phyloP scores from a whole-genome alignment of 495 filamentous ascomycete genomes.

The Neurospora sp. region DNA sequence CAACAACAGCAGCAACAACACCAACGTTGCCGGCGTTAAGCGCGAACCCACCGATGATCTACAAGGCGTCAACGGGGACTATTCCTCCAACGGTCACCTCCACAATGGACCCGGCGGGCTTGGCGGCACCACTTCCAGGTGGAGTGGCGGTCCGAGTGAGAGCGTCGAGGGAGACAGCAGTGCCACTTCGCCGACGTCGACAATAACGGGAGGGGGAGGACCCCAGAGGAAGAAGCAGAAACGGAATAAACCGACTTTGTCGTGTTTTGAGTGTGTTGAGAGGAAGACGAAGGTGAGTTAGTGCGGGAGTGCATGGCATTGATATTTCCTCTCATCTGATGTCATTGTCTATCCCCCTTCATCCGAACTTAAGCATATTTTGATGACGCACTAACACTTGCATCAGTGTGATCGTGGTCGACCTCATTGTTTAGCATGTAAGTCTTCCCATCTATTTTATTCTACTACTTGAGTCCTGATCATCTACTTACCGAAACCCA shows the following conservation, averaged over 20 bases:
- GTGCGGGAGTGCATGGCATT: background rate
- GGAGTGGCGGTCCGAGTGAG: background rate
- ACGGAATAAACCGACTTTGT: conserved; percentile 65
- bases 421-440: conserved; percentile 57
- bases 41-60: background rate
- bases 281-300: conserved; percentile 56
- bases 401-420: conserved; percentile 46
- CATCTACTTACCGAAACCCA: conserved; percentile 9
- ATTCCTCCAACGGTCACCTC: background rate
- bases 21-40: conserved; percentile 3
- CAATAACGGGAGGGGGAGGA: conserved; percentile 11
- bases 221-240: conserved; percentile 54
- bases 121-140: conserved; percentile 3
- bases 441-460: conserved; percentile 5
- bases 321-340: background rate
- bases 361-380: background rate
- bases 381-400: conserved; percentile 1
- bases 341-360: background rate
- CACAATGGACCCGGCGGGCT: background rate
- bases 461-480: background rate
- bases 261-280: conserved; percentile 62
- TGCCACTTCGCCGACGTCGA: conserved; percentile 21
- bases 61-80: background rate
- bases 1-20: background rate
- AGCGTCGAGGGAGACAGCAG: conserved; percentile 13